Evolutionary conservation across 495 filamentous ascomycete genomes (phyloP), one percentile per base, ranked within the genome.

Genomic region (Tuber brumale): DNA sequence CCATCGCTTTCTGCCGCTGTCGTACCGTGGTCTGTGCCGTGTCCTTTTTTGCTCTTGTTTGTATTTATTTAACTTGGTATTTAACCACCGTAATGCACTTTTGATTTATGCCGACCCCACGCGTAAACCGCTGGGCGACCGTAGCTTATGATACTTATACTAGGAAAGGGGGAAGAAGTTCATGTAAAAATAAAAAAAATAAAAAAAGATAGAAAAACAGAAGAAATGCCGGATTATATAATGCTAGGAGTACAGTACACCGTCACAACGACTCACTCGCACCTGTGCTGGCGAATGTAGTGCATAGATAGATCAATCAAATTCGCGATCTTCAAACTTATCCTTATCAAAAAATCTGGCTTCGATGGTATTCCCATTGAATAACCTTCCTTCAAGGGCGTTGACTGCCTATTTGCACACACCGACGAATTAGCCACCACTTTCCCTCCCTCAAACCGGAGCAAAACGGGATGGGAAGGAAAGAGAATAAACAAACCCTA

Each of bases 321-420:
- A 96, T 48, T 91, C 85, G 3, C 91, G 91, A 61, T 85, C 83
- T 80, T 94, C 92, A 83, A 97, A 97, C 80, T 89, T 93, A 27
- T 95, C 92, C 4, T 85, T 85, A 78, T 95, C 90, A 79, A 91
- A 97, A 82, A 93, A 97, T 72, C 86, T 87, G 4, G 94, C 93
- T 23, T 85, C 84, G 74, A 97, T 95, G 19, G 86, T 86, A 79
- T 96, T 96, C 0, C 93, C 94, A 78, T 94, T 94, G 83, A 97
- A 98, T 41, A 91, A 88, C 69, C 92, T 89, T 41, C 92, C 92
- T 81, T 96, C 89, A 14, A 95, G 88, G 16, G 90, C 94, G 83
- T 97, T 95, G 51, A 97, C 93, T 69, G 94, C 94, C 92, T 95
- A 79, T 74, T 61, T 8, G 27, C 57, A 66, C 14, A 6, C 27